Evolutionary conservation across 495 filamentous ascomycete species (phyloP), one percentile per base, ranked within the genome.

Genomic region (Schizothecium vesticola): DNA sequence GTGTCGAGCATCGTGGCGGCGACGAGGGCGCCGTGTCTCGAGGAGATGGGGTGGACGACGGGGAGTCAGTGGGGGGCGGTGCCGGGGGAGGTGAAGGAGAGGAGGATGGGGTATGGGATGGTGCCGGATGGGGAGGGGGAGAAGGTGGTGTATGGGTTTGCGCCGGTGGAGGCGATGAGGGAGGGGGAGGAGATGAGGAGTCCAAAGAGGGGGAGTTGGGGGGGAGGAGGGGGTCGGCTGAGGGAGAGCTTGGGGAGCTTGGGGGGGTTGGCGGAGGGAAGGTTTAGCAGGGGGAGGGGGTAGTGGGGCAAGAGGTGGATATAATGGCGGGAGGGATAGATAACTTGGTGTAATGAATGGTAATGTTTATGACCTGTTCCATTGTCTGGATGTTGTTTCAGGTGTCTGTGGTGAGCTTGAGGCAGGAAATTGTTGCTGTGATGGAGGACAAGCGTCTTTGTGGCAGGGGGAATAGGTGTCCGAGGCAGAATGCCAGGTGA

Each of bases 1-100:
- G 61, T 76, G 28, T 75, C 73, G 1, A 69, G 61, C 56, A 67
- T 77, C 43, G 69, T 77, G 3, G 75, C 73, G 0, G 74, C 75
- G n/a, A 76, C 75, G 11, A 36, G 75, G 19, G 75, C 73, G n/a
- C 72, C 72, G 3, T 69, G 69, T 25, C 64, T 77, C 3, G 72
- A 77, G 23, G 65, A 64, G 2, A 66, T 76, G 61, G 72, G 72
- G 22, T 76, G 74, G 74, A 72, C 67, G 66, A 61, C 61, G 21
- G 57, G 43, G n/a, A 51, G 43, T 51, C 71, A 72, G 67, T 76
- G 74, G 74, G 73, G 73, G 1, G 71, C 72, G 65, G 72, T 76
- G 33, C 66, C 71, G 22, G 16, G 12, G n/a, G 73, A 76, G 66
- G 68, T 76, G 3, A 64, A 68, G 0, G 61, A 72, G 10, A 61